phyloP scores from a whole-genome alignment of 768 basidiomycete genomes.

The Calocera viscosa region DNA sequence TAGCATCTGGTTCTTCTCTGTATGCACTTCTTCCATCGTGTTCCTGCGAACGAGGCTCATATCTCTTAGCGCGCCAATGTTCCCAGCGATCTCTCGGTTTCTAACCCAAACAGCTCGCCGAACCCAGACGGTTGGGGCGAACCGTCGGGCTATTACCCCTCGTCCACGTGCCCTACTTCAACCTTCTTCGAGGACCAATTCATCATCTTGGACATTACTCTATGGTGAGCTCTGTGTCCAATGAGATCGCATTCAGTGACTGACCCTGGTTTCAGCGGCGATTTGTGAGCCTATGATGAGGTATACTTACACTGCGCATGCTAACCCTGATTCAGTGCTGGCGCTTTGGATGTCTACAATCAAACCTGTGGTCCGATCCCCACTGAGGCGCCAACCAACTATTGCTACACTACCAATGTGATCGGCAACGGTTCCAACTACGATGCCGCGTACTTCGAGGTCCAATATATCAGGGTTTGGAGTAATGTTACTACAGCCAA shows the following conservation, averaged over 20 bases:
- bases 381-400: constrained; percentile 26
- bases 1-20: constrained; percentile 54
- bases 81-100: constrained; percentile 18
- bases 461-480: constrained; percentile 48
- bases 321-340: constrained; percentile 35
- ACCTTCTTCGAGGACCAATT: constrained; percentile 49
- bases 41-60: constrained; percentile 24
- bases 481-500: neutral
- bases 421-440: constrained; percentile 49
- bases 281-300: constrained; percentile 10
- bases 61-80: constrained; percentile 20
- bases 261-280: neutral
- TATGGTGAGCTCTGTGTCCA: constrained; percentile 30
- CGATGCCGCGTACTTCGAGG: constrained; percentile 59
- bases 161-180: constrained; percentile 33
- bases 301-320: neutral
- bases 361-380: constrained; percentile 37
- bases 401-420: constrained; percentile 60
- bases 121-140: constrained; percentile 29
- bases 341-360: constrained; percentile 38
- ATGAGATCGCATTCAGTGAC: neutral
- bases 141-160: constrained; percentile 29
- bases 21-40: constrained; percentile 20
- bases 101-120: neutral
- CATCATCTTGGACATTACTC: constrained; percentile 61